Evolutionary conservation across 257 asterid genomes (phyloP).

Genomic region (Solanum chiquidenum): DNA sequence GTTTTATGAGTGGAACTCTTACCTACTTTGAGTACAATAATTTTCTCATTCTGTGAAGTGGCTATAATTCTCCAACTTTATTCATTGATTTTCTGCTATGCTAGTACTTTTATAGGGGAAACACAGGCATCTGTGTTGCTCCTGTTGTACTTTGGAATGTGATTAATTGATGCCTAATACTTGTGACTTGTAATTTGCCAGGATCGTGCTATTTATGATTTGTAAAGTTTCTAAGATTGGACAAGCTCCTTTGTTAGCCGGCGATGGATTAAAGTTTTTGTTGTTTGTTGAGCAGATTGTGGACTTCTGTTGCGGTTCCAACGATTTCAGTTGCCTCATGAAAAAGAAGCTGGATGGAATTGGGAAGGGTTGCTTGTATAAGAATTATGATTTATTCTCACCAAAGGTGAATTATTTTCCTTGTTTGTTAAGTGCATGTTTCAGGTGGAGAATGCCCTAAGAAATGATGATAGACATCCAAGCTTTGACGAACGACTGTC

Average conservation of each 20-base stretch:
- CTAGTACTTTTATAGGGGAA: not conserved
- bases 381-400: constrained; percentile 59
- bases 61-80: not conserved
- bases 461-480: not conserved
- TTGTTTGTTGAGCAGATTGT: constrained; percentile 50
- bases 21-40: not conserved
- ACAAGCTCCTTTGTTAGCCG: not conserved
- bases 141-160: not conserved
- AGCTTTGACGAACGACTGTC: not conserved
- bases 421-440: not conserved
- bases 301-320: constrained; percentile 91
- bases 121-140: not conserved
- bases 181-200: not conserved
- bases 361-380: constrained; percentile 60
- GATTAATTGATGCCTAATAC: not conserved
- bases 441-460: not conserved
- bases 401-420: constrained; percentile 42
- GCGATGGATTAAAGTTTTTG: not conserved
- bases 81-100: not conserved
- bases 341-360: constrained; percentile 55
- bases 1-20: not conserved
- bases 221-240: not conserved
- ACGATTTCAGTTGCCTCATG: constrained; percentile 82
- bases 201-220: not conserved
- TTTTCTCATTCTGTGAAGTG: not conserved